Evolutionary conservation across 2,329 filamentous ascomycete genomes (phyloP), one percentile per base, ranked within the genome.

Genomic region (Curvularia lunata): DNA sequence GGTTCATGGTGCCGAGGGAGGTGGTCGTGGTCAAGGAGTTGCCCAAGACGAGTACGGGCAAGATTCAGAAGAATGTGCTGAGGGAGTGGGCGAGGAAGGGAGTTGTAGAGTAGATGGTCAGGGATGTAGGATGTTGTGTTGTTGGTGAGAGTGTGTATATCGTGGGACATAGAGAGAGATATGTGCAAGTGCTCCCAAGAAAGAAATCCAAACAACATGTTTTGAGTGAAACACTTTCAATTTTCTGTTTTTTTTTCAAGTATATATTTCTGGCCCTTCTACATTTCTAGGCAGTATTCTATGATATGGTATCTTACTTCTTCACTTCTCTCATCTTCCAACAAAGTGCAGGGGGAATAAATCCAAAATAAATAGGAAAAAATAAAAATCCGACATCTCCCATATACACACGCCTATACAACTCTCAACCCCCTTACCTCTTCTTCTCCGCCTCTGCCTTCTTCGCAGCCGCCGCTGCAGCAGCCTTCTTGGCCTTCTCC

Each of bases 31-130:
- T 99, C n/a, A 66, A 80, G 5, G 93, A 97, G 76, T 81, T 99
- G 64, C 95, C 95, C 9, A 99, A 99, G 85, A 99, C 95, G 27
- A 95, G 91, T 76, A 99, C 95, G 0, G 95, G 95, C 3, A 99
- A 99, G 84, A 84, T 98, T 59, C 89, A 92, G 84, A 99, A 99
- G 86, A 98, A 97, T 70, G 86, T 96, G 6, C 77, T 99, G 54
- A 82, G 95, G 59, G 89, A 91, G 66, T 97, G 93, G 94, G 91
- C 90, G 2, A 91, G 86, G 73, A 53, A 34, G 27, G 54, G 54
- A 5, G 84, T 84, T 25, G 40, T 77, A 8, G 49, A 47, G 54
- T 56, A 56, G 21, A n/a, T n/a, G n/a, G 10, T 48, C 16, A 10
- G 1, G 28, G 18, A n/a, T 18, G 27, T 25, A 25, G 4, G 23